These are phyloP conservation scores for Plantago major DNA, from an alignment of 257 asterid species.

Conservation along the genomic window DNA sequence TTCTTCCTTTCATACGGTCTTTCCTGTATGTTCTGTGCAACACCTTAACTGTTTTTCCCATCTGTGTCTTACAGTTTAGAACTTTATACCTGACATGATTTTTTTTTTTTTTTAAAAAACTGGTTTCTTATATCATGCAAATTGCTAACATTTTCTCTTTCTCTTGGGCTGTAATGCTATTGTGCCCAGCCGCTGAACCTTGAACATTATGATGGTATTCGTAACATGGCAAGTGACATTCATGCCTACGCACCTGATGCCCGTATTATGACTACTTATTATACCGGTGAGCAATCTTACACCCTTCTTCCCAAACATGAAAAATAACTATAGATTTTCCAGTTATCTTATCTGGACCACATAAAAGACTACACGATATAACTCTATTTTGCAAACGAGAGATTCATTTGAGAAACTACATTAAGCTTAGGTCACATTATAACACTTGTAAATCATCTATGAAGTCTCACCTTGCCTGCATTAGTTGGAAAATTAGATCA, in stretches of 20 bases:
- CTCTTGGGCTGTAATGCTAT: constrained; percentile 16
- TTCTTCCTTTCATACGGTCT: neutral
- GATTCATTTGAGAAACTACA: neutral
- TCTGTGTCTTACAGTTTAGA: neutral
- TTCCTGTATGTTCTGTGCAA: neutral
- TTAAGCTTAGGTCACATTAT: neutral
- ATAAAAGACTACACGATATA: neutral
- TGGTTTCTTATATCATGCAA: neutral
- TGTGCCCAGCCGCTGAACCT: constrained; percentile 73
- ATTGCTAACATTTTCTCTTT: constrained; percentile 15
- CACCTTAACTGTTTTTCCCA: constrained; percentile 1
- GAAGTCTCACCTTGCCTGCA: neutral
- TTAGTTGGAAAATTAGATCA: neutral
- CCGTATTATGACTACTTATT: constrained; percentile 91
- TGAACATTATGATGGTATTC: constrained; percentile 75
- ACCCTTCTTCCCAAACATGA: constrained; percentile 14
- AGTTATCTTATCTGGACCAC: constrained; percentile 17
- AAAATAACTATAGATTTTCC: constrained; percentile 5
- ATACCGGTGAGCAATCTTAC: constrained; percentile 54
- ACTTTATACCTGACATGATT: no score
- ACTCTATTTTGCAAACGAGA: neutral
- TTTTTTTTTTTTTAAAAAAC: no score
- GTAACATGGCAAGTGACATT: constrained; percentile 87
- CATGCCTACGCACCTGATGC: constrained; percentile 99
- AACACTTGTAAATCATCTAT: no score